Evolutionary conservation across 345 rosid species (phyloP).

Genomic region (Aquilaria sinensis): DNA sequence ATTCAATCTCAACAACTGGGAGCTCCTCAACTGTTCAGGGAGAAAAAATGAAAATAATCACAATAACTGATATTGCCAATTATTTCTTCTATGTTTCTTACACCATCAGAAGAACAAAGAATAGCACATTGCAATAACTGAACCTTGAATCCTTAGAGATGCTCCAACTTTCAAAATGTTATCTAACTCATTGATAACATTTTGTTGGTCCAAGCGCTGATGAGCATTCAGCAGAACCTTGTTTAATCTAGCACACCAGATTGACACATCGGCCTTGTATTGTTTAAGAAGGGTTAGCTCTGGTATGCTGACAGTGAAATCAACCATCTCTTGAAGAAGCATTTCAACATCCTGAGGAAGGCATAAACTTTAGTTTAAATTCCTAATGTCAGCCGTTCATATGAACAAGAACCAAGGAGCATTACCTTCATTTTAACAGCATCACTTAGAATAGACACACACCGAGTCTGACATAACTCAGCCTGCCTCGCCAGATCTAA

Average conservation of each 20-base stretch:
- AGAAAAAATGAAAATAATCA: conserved; percentile 5
- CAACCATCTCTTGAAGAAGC: conserved; percentile 48
- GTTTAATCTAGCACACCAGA: conserved; percentile 55
- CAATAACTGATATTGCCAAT: not conserved
- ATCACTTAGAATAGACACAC: conserved; percentile 46
- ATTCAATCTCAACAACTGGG: conserved; percentile 64
- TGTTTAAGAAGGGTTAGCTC: conserved; percentile 74
- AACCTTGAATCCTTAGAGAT: conserved; percentile 75
- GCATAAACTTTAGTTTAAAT: conserved; percentile 11
- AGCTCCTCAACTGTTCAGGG: conserved; percentile 56
- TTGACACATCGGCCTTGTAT: conserved; percentile 42
- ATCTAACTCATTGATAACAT: conserved; percentile 54
- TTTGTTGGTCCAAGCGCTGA: conserved; percentile 52
- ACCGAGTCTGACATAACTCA: conserved; percentile 50
- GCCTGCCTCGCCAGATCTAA: conserved; percentile 44
- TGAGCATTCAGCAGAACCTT: conserved; percentile 39
- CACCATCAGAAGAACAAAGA: conserved; percentile 7
- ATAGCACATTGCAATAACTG: conserved; percentile 8
- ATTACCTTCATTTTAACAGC: conserved; percentile 53
- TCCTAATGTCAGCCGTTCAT: not conserved
- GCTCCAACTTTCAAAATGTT: conserved; percentile 54
- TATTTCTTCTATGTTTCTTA: conserved; percentile 2
- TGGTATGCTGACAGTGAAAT: conserved; percentile 43
- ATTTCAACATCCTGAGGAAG: conserved; percentile 52
- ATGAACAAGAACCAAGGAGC: conserved; percentile 5